Evolutionary conservation across 495 filamentous ascomycete species (phyloP), one percentile per base, ranked within the genome.

Genomic region (Cudoniella acicularis): DNA sequence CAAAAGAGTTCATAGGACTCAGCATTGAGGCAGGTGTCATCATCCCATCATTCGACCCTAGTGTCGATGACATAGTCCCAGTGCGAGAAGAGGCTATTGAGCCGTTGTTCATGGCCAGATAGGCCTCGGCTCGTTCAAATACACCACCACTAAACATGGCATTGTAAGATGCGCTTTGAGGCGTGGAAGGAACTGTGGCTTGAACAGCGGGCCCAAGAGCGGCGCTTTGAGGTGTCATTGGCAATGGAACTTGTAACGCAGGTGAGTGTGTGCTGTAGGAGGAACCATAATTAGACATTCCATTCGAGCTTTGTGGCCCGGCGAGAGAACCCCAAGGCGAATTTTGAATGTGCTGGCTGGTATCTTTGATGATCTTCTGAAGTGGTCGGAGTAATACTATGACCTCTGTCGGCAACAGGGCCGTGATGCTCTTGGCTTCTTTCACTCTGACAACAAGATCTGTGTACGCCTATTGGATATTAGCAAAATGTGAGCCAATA

Each of bases 191-290:
- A 18, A 96, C 85, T 0, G 92, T 96, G 1, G 92, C 91, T 69
- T 94, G 90, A 16, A 90, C 90, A 40, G 92, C 92, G 8, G 91
- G 89, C 3, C 91, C 91, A 2, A 96, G 80, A 13, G 91, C 91
- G 16, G 91, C 91, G 64, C 88, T 92, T 57, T 93, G 77, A 6
- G 91, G 91, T 20, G 79, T 83, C 77, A 83, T 82, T 1, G 80
- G 79, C 27, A 82, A 60, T 26, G 61, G 75, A 69, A 46, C 69
- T 62, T 49, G 70, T 54, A 54, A 62, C 60, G 47, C 71, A 56
- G 60, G 59, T 53, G 64, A 70, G 59, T 63, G 64, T 3, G 54
- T 25, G 45, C 22, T 52, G 36, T 62, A 66, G 21, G 54, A 59
- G 13, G 62, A 20, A 24, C 60, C 57, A 40, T n/a, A n/a, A n/a